Base-by-base conservation (phyloP, 1,139 yeast genomes). In the Hanseniaspora uvarum region DNA sequence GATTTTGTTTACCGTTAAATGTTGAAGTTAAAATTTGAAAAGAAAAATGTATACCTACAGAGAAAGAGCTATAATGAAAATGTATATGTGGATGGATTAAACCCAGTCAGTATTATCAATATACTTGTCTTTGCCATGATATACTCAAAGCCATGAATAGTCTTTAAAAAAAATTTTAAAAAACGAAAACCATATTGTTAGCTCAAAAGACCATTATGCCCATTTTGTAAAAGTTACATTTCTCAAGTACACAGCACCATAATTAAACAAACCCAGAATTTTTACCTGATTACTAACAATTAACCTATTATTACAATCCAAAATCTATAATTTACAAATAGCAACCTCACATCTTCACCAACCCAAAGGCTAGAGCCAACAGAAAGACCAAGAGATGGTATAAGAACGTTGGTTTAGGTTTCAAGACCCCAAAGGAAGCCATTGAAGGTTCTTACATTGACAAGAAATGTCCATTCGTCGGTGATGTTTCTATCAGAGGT, bases 291-390 rank as follows among this genome's bases (percentile, higher is more conserved):
- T 53, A 47, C 53, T 53, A 53, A 53, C 55, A 47, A 52, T 14
- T 49, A 31, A 23, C 18, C 18, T 19, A 34, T 33, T 40, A 31
- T 47, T 49, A 31, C 43, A n/a, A n/a, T 36, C 28, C 12, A 16
- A 36, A n/a, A 28, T 33, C 38, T 18, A 24, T 23, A 34, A 23
- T 46, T 14, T 30, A 4, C 26, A 40, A 54, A 58, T 73, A 86
- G 97, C 98, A 92, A 86, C 97, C 97, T 74, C 98, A 94, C 83
- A 89, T 94, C 83, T 94, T 92, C 94, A 89, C 89, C 80, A 92
- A 94, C 94, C 88, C 97, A 83, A 94, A 94, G 87, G 84, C 96
- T 70, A 88, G 86, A 88, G 95, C 94, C 75, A 83, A 81, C 88
- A 87, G 86, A 79, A 85, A 89, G 80, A 85, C 96, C 84, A 89